These are phyloP conservation scores for Blastocystis sp. DNA, from an alignment of 352 stramenopile genomes.

Conservation along the genomic window DNA sequence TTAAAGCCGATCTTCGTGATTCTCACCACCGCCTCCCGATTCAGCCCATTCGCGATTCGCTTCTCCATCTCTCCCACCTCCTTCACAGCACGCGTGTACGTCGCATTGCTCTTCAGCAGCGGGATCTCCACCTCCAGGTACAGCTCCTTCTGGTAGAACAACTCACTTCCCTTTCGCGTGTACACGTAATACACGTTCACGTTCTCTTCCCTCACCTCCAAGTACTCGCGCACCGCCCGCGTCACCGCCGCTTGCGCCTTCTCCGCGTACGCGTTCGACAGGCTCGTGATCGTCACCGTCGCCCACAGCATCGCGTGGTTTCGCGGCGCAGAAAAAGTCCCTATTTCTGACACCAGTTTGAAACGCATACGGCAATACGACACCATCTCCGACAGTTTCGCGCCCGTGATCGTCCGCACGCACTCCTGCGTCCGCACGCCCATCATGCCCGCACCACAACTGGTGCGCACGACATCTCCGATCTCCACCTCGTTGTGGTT, in stretches of 20 bases:
- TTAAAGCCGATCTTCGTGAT: conserved; percentile 2
- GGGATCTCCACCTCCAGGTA: conserved; percentile 2
- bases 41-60: not conserved
- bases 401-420: not conserved
- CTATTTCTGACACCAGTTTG: not conserved
- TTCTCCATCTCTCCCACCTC: not conserved
- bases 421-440: conserved; percentile 12
- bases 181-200: conserved; percentile 34
- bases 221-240: not conserved
- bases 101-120: not conserved
- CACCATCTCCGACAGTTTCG: not conserved
- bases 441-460: not conserved
- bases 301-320: conserved; percentile 19
- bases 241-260: not conserved
- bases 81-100: not conserved
- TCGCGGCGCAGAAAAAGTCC: not conserved
- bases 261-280: not conserved
- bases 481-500: not conserved
- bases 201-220: not conserved
- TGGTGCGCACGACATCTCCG: not conserved
- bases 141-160: conserved; percentile 28
- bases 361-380: conserved; percentile 8
- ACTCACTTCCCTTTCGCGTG: not conserved
- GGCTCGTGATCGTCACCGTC: not conserved
- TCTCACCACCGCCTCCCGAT: conserved; percentile 28